phyloP scores from a whole-genome alignment of 208 protist species.

The Trypanosomatidae sp. region DNA sequence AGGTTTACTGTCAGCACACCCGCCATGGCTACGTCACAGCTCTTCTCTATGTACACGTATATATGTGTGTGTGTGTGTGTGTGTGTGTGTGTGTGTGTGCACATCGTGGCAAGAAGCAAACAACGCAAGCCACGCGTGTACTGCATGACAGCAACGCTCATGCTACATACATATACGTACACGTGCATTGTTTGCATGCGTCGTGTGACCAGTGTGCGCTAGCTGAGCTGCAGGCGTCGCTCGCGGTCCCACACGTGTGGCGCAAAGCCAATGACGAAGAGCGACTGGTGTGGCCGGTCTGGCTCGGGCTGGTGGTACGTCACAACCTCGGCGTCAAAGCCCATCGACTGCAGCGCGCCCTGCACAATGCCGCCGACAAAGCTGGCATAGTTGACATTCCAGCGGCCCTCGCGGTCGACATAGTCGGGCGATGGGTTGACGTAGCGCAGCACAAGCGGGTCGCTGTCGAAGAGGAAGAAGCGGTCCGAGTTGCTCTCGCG shows the following conservation, averaged over 20 bases:
- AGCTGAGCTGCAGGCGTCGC: constrained; percentile 19
- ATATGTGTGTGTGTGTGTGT: neutral
- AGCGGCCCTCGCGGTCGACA: constrained; percentile 49
- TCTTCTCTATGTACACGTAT: neutral
- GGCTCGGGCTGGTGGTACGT: constrained; percentile 74
- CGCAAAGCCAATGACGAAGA: constrained; percentile 74
- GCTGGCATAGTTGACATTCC: constrained; percentile 76
- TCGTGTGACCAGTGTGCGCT: neutral
- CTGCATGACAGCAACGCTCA: too few relatives aligned
- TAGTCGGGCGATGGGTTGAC: constrained; percentile 68
- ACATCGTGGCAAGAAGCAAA: neutral
- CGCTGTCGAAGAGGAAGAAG: constrained; percentile 71
- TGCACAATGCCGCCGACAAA: constrained; percentile 78
- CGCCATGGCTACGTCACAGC: constrained; percentile 31
- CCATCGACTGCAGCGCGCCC: constrained; percentile 55
- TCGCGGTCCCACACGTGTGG: constrained; percentile 74
- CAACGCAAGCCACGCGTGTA: neutral
- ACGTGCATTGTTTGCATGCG: too few relatives aligned
- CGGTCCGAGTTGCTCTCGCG: constrained; percentile 64
- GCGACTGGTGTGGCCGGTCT: constrained; percentile 50
- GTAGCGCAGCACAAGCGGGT: constrained; percentile 54
- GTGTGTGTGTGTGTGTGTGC: neutral
- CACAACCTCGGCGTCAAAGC: constrained; percentile 62
- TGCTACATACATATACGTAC: too few relatives aligned
- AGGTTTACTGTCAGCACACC: constrained; percentile 72